Evolutionary conservation across 2,329 filamentous ascomycete species (phyloP).

Genomic region (Sporothrix curviconia): DNA sequence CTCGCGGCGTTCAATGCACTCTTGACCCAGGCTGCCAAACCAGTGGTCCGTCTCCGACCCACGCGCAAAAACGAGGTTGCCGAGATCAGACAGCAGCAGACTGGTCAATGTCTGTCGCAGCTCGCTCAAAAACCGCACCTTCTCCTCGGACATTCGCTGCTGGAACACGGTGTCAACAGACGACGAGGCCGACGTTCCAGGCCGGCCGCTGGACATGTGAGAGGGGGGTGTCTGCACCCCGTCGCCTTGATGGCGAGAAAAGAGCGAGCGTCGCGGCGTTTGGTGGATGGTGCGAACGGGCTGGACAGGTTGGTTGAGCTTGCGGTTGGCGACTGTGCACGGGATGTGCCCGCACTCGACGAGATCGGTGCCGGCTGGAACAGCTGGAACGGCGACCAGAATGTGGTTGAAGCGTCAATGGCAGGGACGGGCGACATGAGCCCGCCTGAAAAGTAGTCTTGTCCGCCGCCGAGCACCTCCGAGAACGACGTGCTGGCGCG

Average conservation of each 20-base stretch:
- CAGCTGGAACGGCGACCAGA: conserved; percentile 80
- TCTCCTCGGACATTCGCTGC: conserved; percentile 58
- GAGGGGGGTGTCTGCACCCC: conserved; percentile 21
- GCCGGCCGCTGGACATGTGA: conserved; percentile 44
- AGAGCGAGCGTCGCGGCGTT: conserved; percentile 26
- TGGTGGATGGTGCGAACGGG: conserved; percentile 41
- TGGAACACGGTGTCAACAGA: conserved; percentile 61
- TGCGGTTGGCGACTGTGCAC: conserved; percentile 55
- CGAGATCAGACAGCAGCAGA: conserved; percentile 81
- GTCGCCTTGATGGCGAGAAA: conserved; percentile 33
- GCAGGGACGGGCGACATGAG: conserved; percentile 61
- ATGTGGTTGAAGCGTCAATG: conserved; percentile 70
- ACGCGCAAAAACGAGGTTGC: conserved; percentile 74
- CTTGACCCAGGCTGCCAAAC: conserved; percentile 64
- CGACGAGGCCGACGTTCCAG: conserved; percentile 59
- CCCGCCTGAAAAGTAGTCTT: conserved; percentile 61
- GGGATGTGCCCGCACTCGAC: conserved; percentile 52
- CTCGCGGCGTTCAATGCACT: conserved; percentile 58
- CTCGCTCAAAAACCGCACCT: conserved; percentile 69
- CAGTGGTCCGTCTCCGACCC: conserved; percentile 91
- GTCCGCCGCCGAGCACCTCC: conserved; percentile 58
- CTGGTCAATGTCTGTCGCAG: conserved; percentile 75
- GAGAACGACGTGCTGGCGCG: conserved; percentile 51
- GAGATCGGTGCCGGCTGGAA: conserved; percentile 62
- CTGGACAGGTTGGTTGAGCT: conserved; percentile 53